Evolutionary conservation across 2,329 filamentous ascomycete genomes (phyloP).

Genomic region (Kalmusia sp.): DNA sequence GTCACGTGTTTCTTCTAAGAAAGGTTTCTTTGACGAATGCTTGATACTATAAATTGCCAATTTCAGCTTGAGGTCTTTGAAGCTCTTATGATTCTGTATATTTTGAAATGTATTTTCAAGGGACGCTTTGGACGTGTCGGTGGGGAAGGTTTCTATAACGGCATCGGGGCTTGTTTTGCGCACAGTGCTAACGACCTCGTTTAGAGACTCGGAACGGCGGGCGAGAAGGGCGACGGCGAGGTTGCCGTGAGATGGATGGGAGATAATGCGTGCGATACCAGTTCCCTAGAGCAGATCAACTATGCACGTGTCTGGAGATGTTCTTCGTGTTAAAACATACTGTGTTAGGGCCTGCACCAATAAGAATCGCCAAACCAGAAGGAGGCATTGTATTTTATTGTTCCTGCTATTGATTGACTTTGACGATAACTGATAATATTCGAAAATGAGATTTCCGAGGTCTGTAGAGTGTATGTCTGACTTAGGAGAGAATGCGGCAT

Average conservation of each 20-base stretch:
- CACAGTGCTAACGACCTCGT: conserved; percentile 52
- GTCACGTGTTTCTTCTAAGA: conserved; percentile 61
- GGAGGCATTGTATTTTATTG: background rate
- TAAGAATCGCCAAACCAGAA: conserved; percentile 1
- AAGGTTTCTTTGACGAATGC: conserved; percentile 61
- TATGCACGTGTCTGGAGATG: too few species aligned
- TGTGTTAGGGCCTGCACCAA: conserved; percentile 1
- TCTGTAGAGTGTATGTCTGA: too few species aligned
- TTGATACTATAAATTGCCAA: conserved; percentile 65
- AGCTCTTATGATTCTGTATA: conserved; percentile 57
- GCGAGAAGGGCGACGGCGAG: conserved; percentile 63
- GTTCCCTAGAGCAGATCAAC: conserved; percentile 50
- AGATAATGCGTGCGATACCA: conserved; percentile 64
- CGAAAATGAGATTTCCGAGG: too few species aligned
- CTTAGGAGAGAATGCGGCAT: too few species aligned
- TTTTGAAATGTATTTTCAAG: conserved; percentile 58
- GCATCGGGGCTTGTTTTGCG: conserved; percentile 51
- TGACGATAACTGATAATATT: too few species aligned
- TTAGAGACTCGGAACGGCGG: conserved; percentile 55
- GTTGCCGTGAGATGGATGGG: conserved; percentile 59
- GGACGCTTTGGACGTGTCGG: conserved; percentile 56
- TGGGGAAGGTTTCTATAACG: conserved; percentile 60
- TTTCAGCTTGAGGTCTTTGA: conserved; percentile 58
- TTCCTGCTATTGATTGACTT: too few species aligned
- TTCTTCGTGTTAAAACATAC: background rate